Conservation (phyloP, 768 basidiomycete genomes). For the Leccinum subtestaceum region DNA sequence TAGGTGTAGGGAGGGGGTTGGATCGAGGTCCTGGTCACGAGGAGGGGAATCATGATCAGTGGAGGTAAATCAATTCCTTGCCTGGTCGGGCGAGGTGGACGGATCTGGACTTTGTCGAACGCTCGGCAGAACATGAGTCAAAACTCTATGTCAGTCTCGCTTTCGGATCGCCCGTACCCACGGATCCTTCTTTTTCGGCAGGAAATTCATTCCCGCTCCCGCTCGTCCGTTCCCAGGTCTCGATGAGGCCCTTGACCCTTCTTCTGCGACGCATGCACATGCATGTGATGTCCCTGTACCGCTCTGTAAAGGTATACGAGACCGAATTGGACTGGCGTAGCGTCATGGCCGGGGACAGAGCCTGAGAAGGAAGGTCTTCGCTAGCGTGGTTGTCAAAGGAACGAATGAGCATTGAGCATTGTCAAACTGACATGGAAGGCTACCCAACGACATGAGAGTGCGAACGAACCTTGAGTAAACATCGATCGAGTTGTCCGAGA, state of each 20-base stretch:
- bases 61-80: too few species aligned
- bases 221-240: constrained; percentile 31
- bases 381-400: constrained; percentile 10
- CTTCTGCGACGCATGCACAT: constrained; percentile 29
- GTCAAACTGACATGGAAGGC: constrained; percentile 35
- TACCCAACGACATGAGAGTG: constrained; percentile 19
- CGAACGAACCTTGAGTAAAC: constrained; percentile 11
- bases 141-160: constrained; percentile 4
- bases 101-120: not conserved
- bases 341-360: constrained; percentile 17
- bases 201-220: constrained; percentile 30
- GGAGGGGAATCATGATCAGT: too few species aligned
- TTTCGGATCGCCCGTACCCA: not conserved
- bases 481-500: constrained; percentile 21
- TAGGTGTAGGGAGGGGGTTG: too few species aligned
- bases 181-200: constrained; percentile 19
- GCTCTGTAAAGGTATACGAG: constrained; percentile 10
- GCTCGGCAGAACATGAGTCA: not conserved
- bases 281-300: constrained; percentile 23
- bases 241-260: constrained; percentile 25
- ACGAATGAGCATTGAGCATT: constrained; percentile 20
- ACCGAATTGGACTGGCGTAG: constrained; percentile 24
- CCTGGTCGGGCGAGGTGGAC: not conserved
- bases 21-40: too few species aligned
- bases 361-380: not conserved